A percentile compares a stretch with the other conserved stretches of the same genome.
Evolutionary conservation across 148 eudicot genomes (phyloP).

Genomic region (Cornus florida): DNA sequence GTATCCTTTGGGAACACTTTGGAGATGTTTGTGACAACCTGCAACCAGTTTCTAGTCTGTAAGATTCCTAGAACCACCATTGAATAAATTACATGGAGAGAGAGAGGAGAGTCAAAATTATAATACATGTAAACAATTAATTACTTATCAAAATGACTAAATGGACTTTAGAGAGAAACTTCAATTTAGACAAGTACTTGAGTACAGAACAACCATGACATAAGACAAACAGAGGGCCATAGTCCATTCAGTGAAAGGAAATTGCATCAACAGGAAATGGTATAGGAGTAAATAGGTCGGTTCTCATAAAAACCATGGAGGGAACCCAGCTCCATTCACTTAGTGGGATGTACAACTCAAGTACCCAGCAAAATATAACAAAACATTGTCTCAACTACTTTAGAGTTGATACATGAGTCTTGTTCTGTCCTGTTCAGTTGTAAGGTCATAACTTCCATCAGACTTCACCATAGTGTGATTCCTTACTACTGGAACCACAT

Average conservation of each 20-base stretch:
- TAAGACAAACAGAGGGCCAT: background rate
- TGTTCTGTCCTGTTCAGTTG: background rate
- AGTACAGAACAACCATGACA: conserved; percentile 1
- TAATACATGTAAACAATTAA: background rate
- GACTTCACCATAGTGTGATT: too few species aligned
- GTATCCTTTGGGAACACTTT: conserved; percentile 90
- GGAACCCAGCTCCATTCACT: background rate
- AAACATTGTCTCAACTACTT: background rate
- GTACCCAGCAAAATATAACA: too few species aligned
- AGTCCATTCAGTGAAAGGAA: background rate
- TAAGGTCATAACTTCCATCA: background rate
- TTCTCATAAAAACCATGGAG: background rate
- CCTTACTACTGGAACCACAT: background rate
- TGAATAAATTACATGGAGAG: background rate
- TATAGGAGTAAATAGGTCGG: background rate
- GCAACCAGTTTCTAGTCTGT: conserved; percentile 14
- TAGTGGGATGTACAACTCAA: too few species aligned
- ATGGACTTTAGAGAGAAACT: background rate
- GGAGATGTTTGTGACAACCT: conserved; percentile 76
- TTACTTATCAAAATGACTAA: conserved; percentile 13
- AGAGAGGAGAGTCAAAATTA: background rate
- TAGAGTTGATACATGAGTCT: background rate
- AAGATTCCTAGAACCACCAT: conserved; percentile 6
- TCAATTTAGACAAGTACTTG: background rate
- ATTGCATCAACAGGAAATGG: background rate